Conservation (phyloP, 306 rosid species). For the Phaseolus lunatus region DNA sequence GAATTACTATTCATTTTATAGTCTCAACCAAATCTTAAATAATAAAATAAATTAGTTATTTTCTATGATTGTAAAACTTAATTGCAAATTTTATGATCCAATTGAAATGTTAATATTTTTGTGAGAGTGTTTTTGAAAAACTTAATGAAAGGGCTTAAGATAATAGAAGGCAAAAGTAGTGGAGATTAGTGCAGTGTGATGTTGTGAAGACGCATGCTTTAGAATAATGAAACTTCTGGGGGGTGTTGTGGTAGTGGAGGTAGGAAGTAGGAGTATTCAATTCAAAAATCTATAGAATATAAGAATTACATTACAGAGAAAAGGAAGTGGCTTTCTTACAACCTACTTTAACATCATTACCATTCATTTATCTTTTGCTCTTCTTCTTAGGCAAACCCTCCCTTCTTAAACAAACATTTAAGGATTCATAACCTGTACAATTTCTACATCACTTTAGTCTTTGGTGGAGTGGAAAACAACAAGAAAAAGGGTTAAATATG, state of each 20-base stretch:
- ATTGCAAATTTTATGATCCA: too few species aligned
- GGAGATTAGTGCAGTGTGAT: slow-evolving; percentile 46
- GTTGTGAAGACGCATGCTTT: slow-evolving; percentile 54
- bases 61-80: too few species aligned
- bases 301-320: slow-evolving; percentile 5
- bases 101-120: too few species aligned
- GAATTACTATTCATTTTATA: too few species aligned
- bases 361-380: slow-evolving; percentile 10
- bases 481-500: too few species aligned
- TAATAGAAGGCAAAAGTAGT: neutral
- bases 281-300: slow-evolving; percentile 14
- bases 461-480: too few species aligned
- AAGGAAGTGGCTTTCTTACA: slow-evolving; percentile 18
- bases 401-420: neutral
- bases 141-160: neutral
- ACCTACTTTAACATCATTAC: slow-evolving; percentile 24
- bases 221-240: slow-evolving; percentile 42
- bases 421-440: neutral
- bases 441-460: neutral
- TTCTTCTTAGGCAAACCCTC: neutral
- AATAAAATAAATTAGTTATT: too few species aligned
- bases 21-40: too few species aligned
- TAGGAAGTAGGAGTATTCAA: slow-evolving; percentile 38
- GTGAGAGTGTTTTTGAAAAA: neutral
- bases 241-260: slow-evolving; percentile 50